These are phyloP conservation scores for Ustilago trichophora DNA, from an alignment of 1,284 basidiomycete species.

Conservation along the genomic window DNA sequence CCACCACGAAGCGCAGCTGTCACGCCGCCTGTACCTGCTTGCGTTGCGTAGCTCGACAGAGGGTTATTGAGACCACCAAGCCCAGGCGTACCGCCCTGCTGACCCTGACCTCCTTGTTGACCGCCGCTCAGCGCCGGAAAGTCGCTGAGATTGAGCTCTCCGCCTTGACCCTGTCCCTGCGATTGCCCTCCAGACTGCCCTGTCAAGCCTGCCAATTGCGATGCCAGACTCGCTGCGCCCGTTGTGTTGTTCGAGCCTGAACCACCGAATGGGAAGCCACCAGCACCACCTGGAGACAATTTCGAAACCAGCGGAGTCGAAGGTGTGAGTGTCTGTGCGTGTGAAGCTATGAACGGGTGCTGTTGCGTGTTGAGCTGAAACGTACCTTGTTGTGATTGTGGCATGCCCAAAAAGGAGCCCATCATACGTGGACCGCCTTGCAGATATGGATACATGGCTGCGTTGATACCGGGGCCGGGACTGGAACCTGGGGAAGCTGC, in stretches of 20 bases:
- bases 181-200: conserved; percentile 37
- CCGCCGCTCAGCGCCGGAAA: conserved; percentile 54
- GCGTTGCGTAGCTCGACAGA: conserved; percentile 55
- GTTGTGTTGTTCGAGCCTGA: conserved; percentile 48
- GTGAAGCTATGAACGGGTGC: not conserved
- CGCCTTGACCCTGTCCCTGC: conserved; percentile 46
- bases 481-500: conserved; percentile 24
- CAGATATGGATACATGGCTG: conserved; percentile 49
- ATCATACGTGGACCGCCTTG: conserved; percentile 53
- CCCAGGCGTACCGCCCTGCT: conserved; percentile 45
- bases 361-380: not conserved
- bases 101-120: conserved; percentile 32
- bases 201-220: conserved; percentile 36
- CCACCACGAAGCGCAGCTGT: conserved; percentile 35
- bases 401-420: conserved; percentile 47
- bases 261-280: conserved; percentile 49
- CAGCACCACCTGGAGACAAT: conserved; percentile 22
- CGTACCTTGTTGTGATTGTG: conserved; percentile 46
- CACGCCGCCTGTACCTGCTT: conserved; percentile 49
- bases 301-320: not conserved
- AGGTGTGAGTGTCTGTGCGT: not conserved
- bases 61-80: conserved; percentile 30
- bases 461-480: conserved; percentile 21
- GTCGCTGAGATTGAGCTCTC: conserved; percentile 52
- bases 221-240: conserved; percentile 43